phyloP scores from a whole-genome alignment of 2,329 filamentous ascomycete genomes.

The Fonsecaea monophora region DNA sequence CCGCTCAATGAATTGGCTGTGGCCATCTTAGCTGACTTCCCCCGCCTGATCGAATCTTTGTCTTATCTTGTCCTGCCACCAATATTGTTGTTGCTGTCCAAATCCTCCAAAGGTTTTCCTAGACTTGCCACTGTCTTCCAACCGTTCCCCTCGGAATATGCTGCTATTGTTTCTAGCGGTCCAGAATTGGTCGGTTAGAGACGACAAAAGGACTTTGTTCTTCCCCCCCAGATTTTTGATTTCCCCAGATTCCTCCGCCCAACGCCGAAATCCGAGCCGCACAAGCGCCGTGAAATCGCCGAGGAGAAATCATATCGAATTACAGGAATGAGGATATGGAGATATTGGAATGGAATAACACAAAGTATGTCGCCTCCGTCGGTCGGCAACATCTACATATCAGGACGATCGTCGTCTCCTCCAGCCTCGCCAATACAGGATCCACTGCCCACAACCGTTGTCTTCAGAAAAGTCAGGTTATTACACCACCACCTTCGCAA shows the following conservation, averaged over 20 bases:
- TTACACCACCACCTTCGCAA: too few relatives aligned
- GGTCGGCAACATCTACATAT: too few relatives aligned
- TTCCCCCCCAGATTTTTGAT: background rate
- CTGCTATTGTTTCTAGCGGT: background rate
- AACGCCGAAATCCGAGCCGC: background rate
- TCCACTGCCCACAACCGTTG: too few relatives aligned
- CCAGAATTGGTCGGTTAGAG: background rate
- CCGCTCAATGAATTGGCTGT: background rate
- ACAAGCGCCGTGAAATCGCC: constrained; percentile 12
- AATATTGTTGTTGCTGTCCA: background rate
- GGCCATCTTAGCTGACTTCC: background rate
- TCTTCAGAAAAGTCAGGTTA: too few relatives aligned
- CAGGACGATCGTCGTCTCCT: too few relatives aligned
- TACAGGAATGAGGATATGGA: too few relatives aligned
- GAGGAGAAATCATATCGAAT: too few relatives aligned
- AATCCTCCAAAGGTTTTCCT: background rate
- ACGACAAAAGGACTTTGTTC: background rate
- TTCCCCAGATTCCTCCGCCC: background rate
- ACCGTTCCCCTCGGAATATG: background rate
- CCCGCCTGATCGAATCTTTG: too few relatives aligned
- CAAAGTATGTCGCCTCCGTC: too few relatives aligned
- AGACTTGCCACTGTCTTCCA: background rate
- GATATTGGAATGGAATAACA: too few relatives aligned
- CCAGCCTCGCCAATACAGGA: too few relatives aligned
- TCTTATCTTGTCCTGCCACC: background rate